phyloP scores from a whole-genome alignment of 441 rosid species.

The Populus trichocarpa region DNA sequence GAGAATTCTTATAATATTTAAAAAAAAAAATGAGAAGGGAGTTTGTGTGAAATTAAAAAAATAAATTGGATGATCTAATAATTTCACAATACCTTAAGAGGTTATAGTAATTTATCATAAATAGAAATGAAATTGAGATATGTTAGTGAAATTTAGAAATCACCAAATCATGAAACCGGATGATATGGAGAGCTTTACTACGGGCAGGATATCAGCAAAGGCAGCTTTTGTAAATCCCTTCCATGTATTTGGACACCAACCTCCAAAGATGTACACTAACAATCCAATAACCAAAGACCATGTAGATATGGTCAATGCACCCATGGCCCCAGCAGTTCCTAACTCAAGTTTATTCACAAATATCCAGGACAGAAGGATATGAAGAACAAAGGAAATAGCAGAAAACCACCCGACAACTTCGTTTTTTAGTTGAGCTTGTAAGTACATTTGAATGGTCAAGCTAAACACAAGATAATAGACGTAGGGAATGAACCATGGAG shows the following conservation, averaged over 20 bases:
- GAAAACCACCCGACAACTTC: constrained; percentile 44
- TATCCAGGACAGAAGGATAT: constrained; percentile 46
- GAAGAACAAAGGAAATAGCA: constrained; percentile 29
- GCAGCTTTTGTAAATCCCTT: constrained; percentile 41
- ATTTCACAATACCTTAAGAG: not conserved
- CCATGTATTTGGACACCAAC: constrained; percentile 51
- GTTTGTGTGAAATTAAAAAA: not conserved
- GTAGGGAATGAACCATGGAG: constrained; percentile 48
- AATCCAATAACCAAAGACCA: constrained; percentile 30
- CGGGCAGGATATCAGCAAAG: constrained; percentile 37
- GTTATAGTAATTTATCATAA: not conserved
- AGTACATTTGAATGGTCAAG: constrained; percentile 36
- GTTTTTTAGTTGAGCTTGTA: constrained; percentile 51
- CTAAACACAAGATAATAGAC: constrained; percentile 29
- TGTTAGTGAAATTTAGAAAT: not conserved
- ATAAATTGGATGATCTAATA: not conserved
- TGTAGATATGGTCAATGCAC: constrained; percentile 22
- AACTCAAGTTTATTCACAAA: constrained; percentile 31
- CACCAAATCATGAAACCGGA: constrained; percentile 59
- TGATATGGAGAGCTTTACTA: constrained; percentile 46
- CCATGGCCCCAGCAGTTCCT: constrained; percentile 53
- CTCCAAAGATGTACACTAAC: constrained; percentile 39
- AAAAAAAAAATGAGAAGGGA: not conserved
- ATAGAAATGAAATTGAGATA: too few species aligned
- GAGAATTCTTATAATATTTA: too few species aligned